phyloP scores from a whole-genome alignment of 805 yeast genomes.

The Cyberlindnera euphorbiiphila region DNA sequence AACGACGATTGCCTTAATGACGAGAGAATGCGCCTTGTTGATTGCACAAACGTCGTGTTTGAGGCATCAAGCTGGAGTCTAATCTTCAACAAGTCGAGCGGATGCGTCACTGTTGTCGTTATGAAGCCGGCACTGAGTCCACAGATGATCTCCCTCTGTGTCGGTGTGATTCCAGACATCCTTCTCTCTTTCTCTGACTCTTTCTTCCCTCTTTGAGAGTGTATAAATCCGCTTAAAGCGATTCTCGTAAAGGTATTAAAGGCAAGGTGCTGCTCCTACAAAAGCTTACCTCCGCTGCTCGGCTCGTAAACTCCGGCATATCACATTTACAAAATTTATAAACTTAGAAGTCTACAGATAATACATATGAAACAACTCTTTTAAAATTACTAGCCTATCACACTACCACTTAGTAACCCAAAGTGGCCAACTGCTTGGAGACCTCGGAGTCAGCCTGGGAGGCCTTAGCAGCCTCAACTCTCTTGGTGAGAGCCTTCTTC shows the following conservation, averaged over 20 bases:
- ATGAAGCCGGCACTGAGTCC: slow-evolving; percentile 80
- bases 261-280: no score
- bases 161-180: no score
- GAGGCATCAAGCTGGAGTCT: slow-evolving; percentile 63
- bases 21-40: slow-evolving; percentile 8
- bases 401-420: slow-evolving; percentile 79
- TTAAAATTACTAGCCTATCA: slow-evolving; percentile 10
- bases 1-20: slow-evolving; percentile 12
- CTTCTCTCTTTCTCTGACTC: no score
- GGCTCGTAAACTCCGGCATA: no score
- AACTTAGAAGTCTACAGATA: no score
- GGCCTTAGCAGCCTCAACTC: slow-evolving; percentile 82
- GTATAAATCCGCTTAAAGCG: no score
- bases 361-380: slow-evolving; percentile 12
- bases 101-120: slow-evolving; percentile 82
- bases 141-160: slow-evolving; percentile 39
- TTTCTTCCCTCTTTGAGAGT: no score
- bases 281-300: no score
- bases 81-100: slow-evolving; percentile 81
- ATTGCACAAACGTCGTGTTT: slow-evolving; percentile 5
- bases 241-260: no score
- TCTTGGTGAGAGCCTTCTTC: slow-evolving; percentile 95
- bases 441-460: slow-evolving; percentile 87
- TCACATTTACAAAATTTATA: no score
- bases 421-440: slow-evolving; percentile 88